phyloP scores from a whole-genome alignment of 2,329 filamentous ascomycete species.

The Fusarium haematococcum region DNA sequence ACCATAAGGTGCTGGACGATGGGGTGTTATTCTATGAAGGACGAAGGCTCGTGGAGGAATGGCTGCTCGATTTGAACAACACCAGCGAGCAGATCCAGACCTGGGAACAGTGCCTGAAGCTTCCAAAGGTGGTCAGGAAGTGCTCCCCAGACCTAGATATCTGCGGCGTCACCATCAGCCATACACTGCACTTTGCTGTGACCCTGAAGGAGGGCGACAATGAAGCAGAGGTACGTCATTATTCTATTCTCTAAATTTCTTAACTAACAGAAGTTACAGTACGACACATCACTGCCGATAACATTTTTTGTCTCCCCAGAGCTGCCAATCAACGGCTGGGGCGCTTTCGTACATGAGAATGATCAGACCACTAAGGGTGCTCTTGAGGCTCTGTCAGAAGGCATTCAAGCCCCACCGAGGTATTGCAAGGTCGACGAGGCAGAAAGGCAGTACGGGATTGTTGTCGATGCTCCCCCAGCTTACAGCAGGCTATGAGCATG shows the following conservation, averaged over 20 bases:
- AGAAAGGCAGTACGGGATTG: neutral
- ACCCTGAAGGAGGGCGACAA: neutral
- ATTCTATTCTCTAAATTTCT: accelerated
- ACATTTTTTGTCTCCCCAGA: constrained; percentile 12
- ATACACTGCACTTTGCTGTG: constrained; percentile 2
- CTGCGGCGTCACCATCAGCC: neutral
- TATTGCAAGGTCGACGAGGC: neutral
- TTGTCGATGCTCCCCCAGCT: neutral
- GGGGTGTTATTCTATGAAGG: neutral
- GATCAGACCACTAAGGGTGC: neutral
- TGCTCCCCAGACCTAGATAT: constrained; percentile 8
- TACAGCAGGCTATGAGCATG: neutral
- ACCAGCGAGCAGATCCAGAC: neutral
- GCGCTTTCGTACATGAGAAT: neutral
- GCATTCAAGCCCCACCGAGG: constrained; percentile 6
- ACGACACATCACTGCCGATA: neutral
- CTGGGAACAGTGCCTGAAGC: constrained; percentile 7
- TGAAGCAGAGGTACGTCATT: neutral
- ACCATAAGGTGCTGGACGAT: neutral
- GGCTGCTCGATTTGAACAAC: neutral
- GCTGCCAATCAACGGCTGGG: constrained; percentile 9
- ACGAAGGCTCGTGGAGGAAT: neutral
- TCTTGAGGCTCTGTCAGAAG: neutral
- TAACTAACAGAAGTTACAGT: neutral
- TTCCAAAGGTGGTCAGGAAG: neutral